Evolutionary conservation across 768 basidiomycete genomes (phyloP).

Genomic region (Auriscalpium orientale): DNA sequence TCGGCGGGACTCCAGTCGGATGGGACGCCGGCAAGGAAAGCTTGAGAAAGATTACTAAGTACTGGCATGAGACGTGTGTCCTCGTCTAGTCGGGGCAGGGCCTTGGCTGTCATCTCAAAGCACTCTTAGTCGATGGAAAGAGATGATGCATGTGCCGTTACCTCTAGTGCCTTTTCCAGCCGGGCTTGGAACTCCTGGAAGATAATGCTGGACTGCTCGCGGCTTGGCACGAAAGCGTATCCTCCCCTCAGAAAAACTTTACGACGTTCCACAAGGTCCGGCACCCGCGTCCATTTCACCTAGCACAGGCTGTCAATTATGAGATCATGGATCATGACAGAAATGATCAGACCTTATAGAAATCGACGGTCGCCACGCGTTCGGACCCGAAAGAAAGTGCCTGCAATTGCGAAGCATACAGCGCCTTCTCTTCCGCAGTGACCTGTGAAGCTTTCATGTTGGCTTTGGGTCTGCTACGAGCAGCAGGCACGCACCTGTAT

Average conservation of each 20-base stretch:
- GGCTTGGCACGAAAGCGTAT: constrained; percentile 81
- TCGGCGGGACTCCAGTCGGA: constrained; percentile 67
- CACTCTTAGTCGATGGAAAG: neutral
- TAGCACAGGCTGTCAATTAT: constrained; percentile 21
- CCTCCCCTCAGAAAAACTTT: constrained; percentile 72
- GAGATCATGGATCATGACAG: no score
- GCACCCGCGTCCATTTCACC: constrained; percentile 97
- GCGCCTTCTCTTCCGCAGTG: neutral
- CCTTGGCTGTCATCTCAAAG: constrained; percentile 69
- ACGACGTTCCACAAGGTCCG: constrained; percentile 81
- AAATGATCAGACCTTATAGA: no score
- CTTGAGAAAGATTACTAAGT: constrained; percentile 85
- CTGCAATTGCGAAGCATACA: neutral
- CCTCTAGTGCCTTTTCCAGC: constrained; percentile 72
- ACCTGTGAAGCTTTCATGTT: constrained; percentile 36
- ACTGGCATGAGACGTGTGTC: constrained; percentile 87
- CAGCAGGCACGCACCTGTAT: constrained; percentile 34
- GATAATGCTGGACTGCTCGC: constrained; percentile 77
- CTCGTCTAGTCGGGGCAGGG: constrained; percentile 87
- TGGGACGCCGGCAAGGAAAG: constrained; percentile 86
- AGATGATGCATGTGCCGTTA: constrained; percentile 24
- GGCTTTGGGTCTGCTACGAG: neutral
- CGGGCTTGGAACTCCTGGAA: constrained; percentile 76
- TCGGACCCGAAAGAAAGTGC: constrained; percentile 11
- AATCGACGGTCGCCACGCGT: no score